These are phyloP conservation scores for Pachysandra terminalis DNA, from an alignment of 164 flowering plant species.

Conservation along the genomic window DNA sequence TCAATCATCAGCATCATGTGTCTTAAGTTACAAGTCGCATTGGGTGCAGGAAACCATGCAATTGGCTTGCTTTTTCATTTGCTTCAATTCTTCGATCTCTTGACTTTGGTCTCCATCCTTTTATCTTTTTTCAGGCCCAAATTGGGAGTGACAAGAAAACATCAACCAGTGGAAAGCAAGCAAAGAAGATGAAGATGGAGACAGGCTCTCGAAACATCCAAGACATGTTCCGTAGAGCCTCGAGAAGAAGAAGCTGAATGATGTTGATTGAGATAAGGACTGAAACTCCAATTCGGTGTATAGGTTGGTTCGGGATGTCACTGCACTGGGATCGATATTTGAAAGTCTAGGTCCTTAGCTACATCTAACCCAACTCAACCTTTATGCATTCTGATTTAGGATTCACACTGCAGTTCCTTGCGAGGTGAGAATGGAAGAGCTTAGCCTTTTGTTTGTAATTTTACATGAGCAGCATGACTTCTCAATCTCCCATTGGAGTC, in stretches of 20 bases:
- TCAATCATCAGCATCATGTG: not conserved
- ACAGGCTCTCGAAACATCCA: constrained; percentile 59
- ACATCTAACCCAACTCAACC: no score
- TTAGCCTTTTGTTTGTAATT: no score
- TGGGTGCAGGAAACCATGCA: not conserved
- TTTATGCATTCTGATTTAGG: no score
- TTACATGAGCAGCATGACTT: no score
- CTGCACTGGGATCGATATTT: no score
- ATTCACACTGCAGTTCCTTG: no score
- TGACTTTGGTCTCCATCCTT: not conserved
- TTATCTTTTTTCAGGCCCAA: constrained; percentile 35
- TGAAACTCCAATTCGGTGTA: not conserved
- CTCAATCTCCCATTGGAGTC: no score
- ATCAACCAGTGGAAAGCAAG: constrained; percentile 34
- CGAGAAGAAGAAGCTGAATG: constrained; percentile 29
- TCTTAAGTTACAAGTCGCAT: not conserved
- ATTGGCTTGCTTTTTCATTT: not conserved
- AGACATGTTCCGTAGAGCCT: constrained; percentile 78
- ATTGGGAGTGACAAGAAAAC: constrained; percentile 34
- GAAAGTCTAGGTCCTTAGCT: no score
- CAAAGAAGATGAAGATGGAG: constrained; percentile 67
- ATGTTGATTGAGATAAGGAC: not conserved
- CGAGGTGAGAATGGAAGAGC: no score
- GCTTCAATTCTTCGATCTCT: not conserved
- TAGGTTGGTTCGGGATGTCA: no score